Percentiles rank a stretch among this genome's conserved stretches.
Conservation (phyloP, 2,329 filamentous ascomycete species). For the Paraphaeosphaeria sporulosa region DNA sequence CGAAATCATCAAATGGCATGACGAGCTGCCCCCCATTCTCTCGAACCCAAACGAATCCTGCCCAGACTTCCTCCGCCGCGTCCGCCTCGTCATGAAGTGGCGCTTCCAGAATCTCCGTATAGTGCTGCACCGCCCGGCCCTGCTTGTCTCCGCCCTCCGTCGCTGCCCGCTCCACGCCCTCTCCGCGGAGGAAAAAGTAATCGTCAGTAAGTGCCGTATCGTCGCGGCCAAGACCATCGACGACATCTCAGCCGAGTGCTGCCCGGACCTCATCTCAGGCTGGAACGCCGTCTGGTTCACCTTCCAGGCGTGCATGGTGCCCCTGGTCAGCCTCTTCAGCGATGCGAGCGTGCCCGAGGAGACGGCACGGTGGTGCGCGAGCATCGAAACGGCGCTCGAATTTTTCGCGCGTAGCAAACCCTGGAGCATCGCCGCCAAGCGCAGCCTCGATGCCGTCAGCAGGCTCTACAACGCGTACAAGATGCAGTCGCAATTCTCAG, state of each 20-base stretch:
- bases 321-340: slow-evolving; percentile 77
- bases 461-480: slow-evolving; percentile 53
- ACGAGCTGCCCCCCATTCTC: slow-evolving; percentile 65
- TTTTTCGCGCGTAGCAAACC: slow-evolving; percentile 54
- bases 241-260: slow-evolving; percentile 74
- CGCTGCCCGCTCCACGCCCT: slow-evolving; percentile 59
- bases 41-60: slow-evolving; percentile 65
- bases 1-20: slow-evolving; percentile 76
- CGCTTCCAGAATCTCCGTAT: slow-evolving; percentile 80
- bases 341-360: slow-evolving; percentile 58
- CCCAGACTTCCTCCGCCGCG: slow-evolving; percentile 73
- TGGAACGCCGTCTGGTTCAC: slow-evolving; percentile 86
- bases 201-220: slow-evolving; percentile 72
- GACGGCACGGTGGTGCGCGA: slow-evolving; percentile 50
- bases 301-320: slow-evolving; percentile 82
- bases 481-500: slow-evolving; percentile 31
- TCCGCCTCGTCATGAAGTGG: slow-evolving; percentile 81
- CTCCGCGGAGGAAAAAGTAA: slow-evolving; percentile 70
- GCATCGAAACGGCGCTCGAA: slow-evolving; percentile 51
- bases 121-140: slow-evolving; percentile 75
- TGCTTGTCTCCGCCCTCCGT: slow-evolving; percentile 69
- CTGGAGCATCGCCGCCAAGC: slow-evolving; percentile 55
- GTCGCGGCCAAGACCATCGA: slow-evolving; percentile 75
- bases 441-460: slow-evolving; percentile 52
- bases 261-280: slow-evolving; percentile 76